A percentile compares a stretch with the other conserved stretches of the same genome.
These are phyloP conservation scores for Aegle marmelos DNA, from an alignment of 345 rosid genomes.

Conservation along the genomic window DNA sequence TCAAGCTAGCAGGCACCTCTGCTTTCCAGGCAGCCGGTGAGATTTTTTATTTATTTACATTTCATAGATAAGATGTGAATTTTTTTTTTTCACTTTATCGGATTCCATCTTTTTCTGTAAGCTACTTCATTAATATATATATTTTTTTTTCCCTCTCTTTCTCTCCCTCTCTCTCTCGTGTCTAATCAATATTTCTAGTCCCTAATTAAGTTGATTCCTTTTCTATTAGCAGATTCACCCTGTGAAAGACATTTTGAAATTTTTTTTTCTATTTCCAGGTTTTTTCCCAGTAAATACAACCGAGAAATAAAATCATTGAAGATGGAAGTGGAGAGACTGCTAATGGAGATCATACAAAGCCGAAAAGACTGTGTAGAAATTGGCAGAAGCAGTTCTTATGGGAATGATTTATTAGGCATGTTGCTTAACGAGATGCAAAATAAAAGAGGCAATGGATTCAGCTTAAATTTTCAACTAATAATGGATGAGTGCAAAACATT, in stretches of 20 bases:
- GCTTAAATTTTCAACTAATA: conserved; percentile 62
- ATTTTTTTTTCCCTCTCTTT: neutral
- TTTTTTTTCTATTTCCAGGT: conserved; percentile 37
- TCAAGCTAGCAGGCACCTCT: conserved; percentile 76
- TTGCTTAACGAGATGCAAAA: conserved; percentile 70
- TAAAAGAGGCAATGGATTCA: conserved; percentile 34
- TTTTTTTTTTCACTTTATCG: neutral
- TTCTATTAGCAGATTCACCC: neutral
- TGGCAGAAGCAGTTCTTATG: conserved; percentile 75
- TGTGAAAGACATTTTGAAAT: neutral
- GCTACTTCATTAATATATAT: neutral
- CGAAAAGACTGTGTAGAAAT: conserved; percentile 71
- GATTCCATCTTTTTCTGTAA: conserved; percentile 11
- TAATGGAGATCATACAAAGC: conserved; percentile 82
- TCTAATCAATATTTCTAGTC: neutral
- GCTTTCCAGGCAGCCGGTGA: conserved; percentile 92
- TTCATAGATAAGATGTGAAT: neutral
- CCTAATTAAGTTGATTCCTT: neutral
- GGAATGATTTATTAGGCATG: conserved; percentile 79
- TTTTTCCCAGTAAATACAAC: conserved; percentile 83
- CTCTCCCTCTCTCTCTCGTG: no score
- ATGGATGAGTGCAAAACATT: conserved; percentile 99
- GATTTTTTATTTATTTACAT: neutral
- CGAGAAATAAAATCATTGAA: conserved; percentile 77
- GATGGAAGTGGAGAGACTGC: conserved; percentile 71